Conservation (phyloP, 2,329 filamentous ascomycete species). For the Podosphaera xanthii region DNA sequence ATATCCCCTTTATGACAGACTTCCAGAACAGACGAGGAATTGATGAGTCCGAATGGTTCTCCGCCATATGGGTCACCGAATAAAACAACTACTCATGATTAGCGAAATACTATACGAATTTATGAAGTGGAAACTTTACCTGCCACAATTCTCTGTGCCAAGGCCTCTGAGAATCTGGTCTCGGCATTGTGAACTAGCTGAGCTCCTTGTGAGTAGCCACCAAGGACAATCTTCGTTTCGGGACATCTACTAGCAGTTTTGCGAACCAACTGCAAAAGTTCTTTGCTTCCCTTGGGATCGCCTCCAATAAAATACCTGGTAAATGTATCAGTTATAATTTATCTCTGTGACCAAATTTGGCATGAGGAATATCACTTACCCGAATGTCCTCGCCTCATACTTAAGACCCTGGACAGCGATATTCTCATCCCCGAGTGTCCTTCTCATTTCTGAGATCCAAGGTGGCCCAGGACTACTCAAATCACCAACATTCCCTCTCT, state of each 20-base stretch:
- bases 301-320: not conserved
- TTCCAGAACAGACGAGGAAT: conserved; percentile 17
- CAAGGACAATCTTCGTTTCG: not conserved
- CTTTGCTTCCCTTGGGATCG: not conserved
- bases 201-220: conserved; percentile 2
- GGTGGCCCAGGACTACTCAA: conserved; percentile 12
- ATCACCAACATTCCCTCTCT: conserved; percentile 23
- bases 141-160: conserved; percentile 4
- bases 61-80: conserved; percentile 20
- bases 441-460: not conserved
- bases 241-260: not conserved
- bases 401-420: conserved; percentile 16
- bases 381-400: not conserved
- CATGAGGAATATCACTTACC: not conserved
- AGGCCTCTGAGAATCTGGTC: conserved; percentile 2
- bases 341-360: not conserved
- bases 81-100: conserved; percentile 17
- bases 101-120: too few species aligned
- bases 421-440: conserved; percentile 6
- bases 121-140: not conserved
- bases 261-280: not conserved
- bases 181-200: conserved; percentile 1
- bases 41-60: conserved; percentile 9
- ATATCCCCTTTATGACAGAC: conserved; percentile 27
- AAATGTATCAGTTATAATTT: not conserved